Percentiles rank a stretch among this genome's conserved stretches.
These are phyloP conservation scores for Logfia minima DNA, from an alignment of 129 eudicot genomes.

Conservation along the genomic window DNA sequence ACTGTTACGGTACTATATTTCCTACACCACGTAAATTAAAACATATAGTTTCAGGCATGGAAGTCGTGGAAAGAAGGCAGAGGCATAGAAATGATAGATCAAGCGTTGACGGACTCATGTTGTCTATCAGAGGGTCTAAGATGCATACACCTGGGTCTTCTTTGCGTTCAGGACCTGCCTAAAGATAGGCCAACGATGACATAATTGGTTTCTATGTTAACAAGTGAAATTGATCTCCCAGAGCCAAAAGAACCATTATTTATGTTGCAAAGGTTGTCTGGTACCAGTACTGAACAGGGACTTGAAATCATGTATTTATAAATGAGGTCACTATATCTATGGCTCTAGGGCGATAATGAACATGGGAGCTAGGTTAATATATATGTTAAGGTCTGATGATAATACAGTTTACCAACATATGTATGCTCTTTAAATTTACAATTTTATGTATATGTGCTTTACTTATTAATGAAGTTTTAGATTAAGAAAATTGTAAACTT, in stretches of 20 bases:
- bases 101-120: background rate
- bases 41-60: constrained; percentile 1
- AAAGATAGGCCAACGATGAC: constrained; percentile 34
- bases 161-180: constrained; percentile 32
- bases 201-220: constrained; percentile 21
- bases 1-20: too few relatives aligned
- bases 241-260: constrained; percentile 23
- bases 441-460: too few relatives aligned
- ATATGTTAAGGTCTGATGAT: too few relatives aligned
- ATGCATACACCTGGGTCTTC: constrained; percentile 39
- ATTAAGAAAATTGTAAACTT: background rate
- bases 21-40: too few relatives aligned
- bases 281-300: background rate
- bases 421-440: too few relatives aligned
- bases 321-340: constrained; percentile 3
- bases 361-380: too few relatives aligned
- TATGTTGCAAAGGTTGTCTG: background rate
- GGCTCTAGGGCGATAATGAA: background rate
- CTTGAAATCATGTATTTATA: background rate
- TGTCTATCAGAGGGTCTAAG: constrained; percentile 16
- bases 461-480: too few relatives aligned
- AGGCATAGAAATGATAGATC: background rate
- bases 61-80: constrained; percentile 14
- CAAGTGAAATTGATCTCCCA: constrained; percentile 25
- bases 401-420: too few relatives aligned